phyloP scores from a whole-genome alignment of 805 yeast species.

The Candida manassasensis region DNA sequence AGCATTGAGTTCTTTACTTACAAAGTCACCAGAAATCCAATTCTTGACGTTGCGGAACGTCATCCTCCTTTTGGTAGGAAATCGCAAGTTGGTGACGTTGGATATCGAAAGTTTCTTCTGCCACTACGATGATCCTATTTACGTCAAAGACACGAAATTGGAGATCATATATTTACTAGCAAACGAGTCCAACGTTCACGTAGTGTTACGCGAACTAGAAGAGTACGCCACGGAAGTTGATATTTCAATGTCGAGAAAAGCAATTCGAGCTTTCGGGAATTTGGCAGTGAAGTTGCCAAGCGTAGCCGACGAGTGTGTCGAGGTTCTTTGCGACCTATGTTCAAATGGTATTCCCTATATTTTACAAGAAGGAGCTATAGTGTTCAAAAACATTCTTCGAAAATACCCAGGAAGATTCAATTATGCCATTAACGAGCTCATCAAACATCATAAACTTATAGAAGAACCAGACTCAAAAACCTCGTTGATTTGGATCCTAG shows the following conservation, averaged over 20 bases:
- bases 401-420: constrained; percentile 61
- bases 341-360: constrained; percentile 66
- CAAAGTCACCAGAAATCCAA: constrained; percentile 79
- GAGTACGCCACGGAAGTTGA: constrained; percentile 89
- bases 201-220: constrained; percentile 68
- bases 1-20: constrained; percentile 61
- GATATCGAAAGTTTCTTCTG: constrained; percentile 82
- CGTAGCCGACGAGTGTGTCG: constrained; percentile 62
- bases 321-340: constrained; percentile 53
- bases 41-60: constrained; percentile 79
- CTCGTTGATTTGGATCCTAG: constrained; percentile 80
- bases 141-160: constrained; percentile 83
- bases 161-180: constrained; percentile 84
- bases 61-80: constrained; percentile 64
- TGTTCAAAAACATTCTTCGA: constrained; percentile 70
- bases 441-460: constrained; percentile 38
- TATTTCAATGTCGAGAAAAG: constrained; percentile 78
- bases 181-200: constrained; percentile 50
- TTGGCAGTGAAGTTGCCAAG: constrained; percentile 70
- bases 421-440: constrained; percentile 23
- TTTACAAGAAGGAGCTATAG: constrained; percentile 75
- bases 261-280: constrained; percentile 86
- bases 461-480: constrained; percentile 76
- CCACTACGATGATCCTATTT: constrained; percentile 79
- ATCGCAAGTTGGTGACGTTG: constrained; percentile 52